phyloP scores from a whole-genome alignment of 768 basidiomycete genomes.

The Tephrocybe rancida region DNA sequence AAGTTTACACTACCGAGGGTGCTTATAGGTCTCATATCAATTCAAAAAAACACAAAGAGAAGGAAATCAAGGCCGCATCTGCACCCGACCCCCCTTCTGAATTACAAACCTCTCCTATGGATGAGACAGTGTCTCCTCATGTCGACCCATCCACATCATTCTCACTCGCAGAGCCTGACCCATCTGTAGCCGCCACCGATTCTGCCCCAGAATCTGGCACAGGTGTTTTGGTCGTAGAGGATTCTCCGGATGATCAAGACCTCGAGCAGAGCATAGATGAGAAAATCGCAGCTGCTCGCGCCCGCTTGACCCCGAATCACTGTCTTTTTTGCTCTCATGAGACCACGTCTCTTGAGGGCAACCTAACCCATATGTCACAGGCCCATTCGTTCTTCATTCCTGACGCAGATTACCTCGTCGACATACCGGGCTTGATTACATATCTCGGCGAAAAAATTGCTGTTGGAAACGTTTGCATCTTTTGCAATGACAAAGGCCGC shows the following conservation, averaged over 20 bases:
- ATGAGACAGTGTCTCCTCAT: constrained; percentile 4
- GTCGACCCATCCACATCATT: neutral
- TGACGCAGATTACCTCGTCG: constrained; percentile 87
- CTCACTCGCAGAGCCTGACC: constrained; percentile 19
- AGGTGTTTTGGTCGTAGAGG: constrained; percentile 32
- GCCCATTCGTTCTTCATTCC: constrained; percentile 96
- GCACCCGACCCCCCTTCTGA: constrained; percentile 6
- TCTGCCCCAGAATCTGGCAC: constrained; percentile 23
- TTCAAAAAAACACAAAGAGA: constrained; percentile 90
- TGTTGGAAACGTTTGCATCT: constrained; percentile 91
- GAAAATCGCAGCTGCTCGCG: constrained; percentile 72
- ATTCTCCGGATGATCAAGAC: constrained; percentile 37
- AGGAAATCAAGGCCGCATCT: constrained; percentile 52
- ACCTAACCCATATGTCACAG: constrained; percentile 84
- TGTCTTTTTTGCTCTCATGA: constrained; percentile 86
- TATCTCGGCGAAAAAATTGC: constrained; percentile 94
- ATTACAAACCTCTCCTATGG: neutral
- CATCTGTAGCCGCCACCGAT: too few relatives aligned
- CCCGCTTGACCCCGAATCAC: constrained; percentile 58
- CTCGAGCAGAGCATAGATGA: constrained; percentile 64
- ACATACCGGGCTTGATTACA: constrained; percentile 76
- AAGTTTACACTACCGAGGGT: constrained; percentile 87
- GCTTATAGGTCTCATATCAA: constrained; percentile 85
- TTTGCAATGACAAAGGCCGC: constrained; percentile 79
- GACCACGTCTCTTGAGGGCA: constrained; percentile 56